Evolutionary conservation across 1,284 basidiomycete genomes (phyloP), one percentile per base, ranked within the genome.

Genomic region (Ceratobasidium sp.): DNA sequence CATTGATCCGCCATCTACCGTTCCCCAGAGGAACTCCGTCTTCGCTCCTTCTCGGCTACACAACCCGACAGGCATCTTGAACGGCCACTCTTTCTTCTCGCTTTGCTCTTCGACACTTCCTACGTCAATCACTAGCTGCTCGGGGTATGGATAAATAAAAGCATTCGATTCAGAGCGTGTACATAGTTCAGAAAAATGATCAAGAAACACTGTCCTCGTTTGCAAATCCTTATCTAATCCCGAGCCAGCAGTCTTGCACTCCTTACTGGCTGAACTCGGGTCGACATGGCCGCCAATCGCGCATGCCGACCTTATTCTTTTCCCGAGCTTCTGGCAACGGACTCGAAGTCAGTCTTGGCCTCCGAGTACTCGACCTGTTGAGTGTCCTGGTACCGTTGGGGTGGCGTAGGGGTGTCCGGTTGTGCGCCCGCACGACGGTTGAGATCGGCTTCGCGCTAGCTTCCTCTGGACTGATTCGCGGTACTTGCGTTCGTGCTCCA

Each of bases 1-100:
- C 66, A 42, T 68, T 3, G 66, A 28, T 1, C 66, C 66, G 1
- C 66, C 51, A 39, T 71, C 56, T 26, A 71, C 33, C 20, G 68
- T 71, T 20, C 17, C 33, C 33, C 31, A 26, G 8, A 58, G 13
- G 7, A 6, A 5, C 39, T 42, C 5, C 39, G 39, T 13, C 39
- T 6, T 20, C 47, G 47, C 26, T 31, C 39, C 26, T 5, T 33
- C 23, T 31, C 10, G 13, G 20, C 15, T 51, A 3, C 3, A 10
- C 23, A 66, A 17, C 23, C 23, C 15, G 28, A 31, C 64, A n/a
- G 20, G 1, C 35, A 66, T 20, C 45, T 66, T 66, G 3, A 66
- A 66, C 45, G 64, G 42, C 4, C 7, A 6, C 26, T 66, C 64
- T 39, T n/a, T 42, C 8, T 23, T 13, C n/a, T n/a, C 26, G 4